Evolutionary conservation across 345 rosid species (phyloP), one percentile per base, ranked within the genome.

Genomic region (Euphorbia peplus): DNA sequence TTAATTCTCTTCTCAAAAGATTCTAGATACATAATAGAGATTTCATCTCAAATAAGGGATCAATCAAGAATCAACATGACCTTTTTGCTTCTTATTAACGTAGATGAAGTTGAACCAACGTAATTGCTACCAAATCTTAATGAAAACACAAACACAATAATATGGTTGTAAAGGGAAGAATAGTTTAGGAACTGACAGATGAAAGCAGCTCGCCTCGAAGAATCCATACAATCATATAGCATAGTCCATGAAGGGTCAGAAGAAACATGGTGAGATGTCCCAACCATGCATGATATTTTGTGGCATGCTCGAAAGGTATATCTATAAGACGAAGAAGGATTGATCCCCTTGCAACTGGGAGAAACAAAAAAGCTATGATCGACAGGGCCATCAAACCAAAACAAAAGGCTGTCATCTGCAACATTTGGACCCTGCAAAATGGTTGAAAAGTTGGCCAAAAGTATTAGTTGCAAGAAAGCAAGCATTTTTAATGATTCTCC

Each of bases 221-320:
- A 16, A 79, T 55, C 95, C 95, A 87, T 37, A 50, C 88, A 64
- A 82, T 61, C 16, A 86, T 77, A 70, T 78, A 90, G 71, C 76
- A 80, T 7, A 90, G 73, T 21, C 95, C 98, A 76, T 92, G 96
- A 39, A 92, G 82, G 50, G 96, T 78, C 68, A 90, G 89, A 54
- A 93, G 67, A 42, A 78, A 41, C 96, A 93, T 84, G 37, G 97
- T 88, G 28, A 87, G 78, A 82, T 90, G 87, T 44, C 97, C 98
- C 75, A 93, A 77, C 98, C 96, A 92, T 30, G 88, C 87, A 73
- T 92, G 98, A 68, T 92, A 92, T 78, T 76, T 80, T 19, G 90
- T 85, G 14, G 97, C 98, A 74, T 91, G 96, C 78, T 89, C 97
- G 44, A 93, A 89, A 5, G 96, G 97, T 78, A 93, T 84, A 68